Evolutionary conservation across 139 green algal genomes (phyloP).

Genomic region (Chlamydomonas urium): DNA sequence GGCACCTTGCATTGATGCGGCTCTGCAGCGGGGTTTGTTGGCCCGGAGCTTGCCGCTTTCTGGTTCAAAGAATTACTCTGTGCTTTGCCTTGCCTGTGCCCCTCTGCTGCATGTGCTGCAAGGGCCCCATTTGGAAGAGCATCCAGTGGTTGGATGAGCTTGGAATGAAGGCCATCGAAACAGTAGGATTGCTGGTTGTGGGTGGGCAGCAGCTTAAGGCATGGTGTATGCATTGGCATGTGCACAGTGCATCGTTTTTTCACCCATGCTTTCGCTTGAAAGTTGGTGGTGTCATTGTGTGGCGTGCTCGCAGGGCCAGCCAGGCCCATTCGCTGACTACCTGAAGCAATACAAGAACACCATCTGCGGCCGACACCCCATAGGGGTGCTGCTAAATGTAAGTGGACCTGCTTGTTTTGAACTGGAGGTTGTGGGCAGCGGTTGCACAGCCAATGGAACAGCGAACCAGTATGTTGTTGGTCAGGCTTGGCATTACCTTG

Average conservation of each 20-base stretch:
- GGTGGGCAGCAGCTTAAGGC: no score
- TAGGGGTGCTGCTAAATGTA: conserved; percentile 84
- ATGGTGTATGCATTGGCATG: no score
- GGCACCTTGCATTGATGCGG: no score
- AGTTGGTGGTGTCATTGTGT: no score
- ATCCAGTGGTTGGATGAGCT: conserved; percentile 81
- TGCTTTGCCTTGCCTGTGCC: conserved; percentile 1
- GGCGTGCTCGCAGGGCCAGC: conserved; percentile 45
- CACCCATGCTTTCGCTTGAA: no score
- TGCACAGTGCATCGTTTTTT: no score
- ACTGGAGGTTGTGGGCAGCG: neutral
- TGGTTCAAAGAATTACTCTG: neutral
- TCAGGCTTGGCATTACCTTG: neutral
- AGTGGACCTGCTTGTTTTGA: conserved; percentile 7
- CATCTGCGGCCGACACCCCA: conserved; percentile 94
- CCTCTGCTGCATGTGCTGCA: neutral
- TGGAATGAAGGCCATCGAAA: conserved; percentile 86
- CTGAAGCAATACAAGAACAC: conserved; percentile 71
- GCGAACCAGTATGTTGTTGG: neutral
- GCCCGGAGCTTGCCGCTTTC: no score
- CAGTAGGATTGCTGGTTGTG: no score
- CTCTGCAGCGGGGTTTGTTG: no score
- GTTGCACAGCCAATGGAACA: no score
- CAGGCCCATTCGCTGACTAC: conserved; percentile 44
- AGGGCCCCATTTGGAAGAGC: conserved; percentile 79